Conservation (phyloP, 2,329 filamentous ascomycete genomes). For the Calonectria pteridis region DNA sequence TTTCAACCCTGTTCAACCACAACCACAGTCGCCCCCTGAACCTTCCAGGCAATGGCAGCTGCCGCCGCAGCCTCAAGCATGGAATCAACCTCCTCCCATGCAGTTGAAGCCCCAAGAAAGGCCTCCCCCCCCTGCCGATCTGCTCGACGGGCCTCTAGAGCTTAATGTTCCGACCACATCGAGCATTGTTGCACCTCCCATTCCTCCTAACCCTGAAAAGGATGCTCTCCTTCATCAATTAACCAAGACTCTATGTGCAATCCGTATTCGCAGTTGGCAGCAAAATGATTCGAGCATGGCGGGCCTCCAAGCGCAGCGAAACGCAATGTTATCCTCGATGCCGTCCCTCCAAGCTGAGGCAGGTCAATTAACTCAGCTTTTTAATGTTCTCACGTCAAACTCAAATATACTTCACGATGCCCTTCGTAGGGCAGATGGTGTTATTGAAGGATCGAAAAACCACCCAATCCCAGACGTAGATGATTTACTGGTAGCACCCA, state of each 20-base stretch:
- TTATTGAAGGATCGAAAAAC: conserved; percentile 79
- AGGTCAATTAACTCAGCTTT: conserved; percentile 76
- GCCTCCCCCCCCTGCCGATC: conserved; percentile 60
- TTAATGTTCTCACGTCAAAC: conserved; percentile 79
- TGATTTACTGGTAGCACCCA: conserved; percentile 92
- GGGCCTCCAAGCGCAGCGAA: conserved; percentile 82
- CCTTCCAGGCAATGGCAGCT: conserved; percentile 43
- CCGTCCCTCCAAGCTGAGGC: conserved; percentile 80
- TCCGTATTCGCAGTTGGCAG: conserved; percentile 75
- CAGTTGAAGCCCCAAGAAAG: conserved; percentile 34
- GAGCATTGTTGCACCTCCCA: conserved; percentile 79
- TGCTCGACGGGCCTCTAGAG: conserved; percentile 69
- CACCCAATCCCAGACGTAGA: conserved; percentile 84
- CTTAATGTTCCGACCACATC: conserved; percentile 62
- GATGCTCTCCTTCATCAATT: conserved; percentile 86
- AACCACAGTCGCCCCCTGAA: conserved; percentile 30
- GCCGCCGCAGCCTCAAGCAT: conserved; percentile 41
- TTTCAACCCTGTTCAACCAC: conserved; percentile 28
- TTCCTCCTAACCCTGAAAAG: conserved; percentile 96
- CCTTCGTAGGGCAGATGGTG: conserved; percentile 81
- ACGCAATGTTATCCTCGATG: conserved; percentile 79
- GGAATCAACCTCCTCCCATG: conserved; percentile 41
- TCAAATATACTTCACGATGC: conserved; percentile 82
- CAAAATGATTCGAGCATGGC: conserved; percentile 82
- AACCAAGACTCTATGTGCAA: conserved; percentile 75